A percentile compares a stretch with the other conserved stretches of the same genome.
Conservation (phyloP, 2,329 filamentous ascomycete genomes). For the Penicillium sp. region DNA sequence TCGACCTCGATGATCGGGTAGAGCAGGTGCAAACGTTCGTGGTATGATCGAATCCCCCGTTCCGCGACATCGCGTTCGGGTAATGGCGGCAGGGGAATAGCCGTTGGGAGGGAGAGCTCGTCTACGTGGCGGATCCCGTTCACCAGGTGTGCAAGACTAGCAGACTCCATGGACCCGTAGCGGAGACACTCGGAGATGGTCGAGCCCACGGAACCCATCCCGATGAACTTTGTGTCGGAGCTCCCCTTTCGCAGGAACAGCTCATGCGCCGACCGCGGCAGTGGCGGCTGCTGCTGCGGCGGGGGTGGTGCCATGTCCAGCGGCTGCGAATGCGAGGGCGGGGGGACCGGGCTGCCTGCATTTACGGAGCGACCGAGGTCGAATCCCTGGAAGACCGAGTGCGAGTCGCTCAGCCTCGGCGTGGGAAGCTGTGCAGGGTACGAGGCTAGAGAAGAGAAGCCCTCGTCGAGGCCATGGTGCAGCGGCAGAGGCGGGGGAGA, state of each 20-base stretch:
- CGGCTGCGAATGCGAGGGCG: neutral
- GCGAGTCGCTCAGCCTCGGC: neutral
- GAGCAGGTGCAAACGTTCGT: neutral
- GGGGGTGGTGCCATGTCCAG: neutral
- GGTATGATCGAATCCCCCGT: neutral
- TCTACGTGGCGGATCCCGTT: slow-evolving; percentile 5
- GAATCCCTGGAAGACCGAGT: neutral
- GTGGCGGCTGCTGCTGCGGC: no score
- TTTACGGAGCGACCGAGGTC: neutral
- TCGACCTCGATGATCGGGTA: slow-evolving; percentile 4
- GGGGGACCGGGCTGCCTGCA: neutral
- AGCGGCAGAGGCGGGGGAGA: neutral
- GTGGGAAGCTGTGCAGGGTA: neutral
- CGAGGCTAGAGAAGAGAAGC: neutral
- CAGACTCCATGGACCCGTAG: neutral
- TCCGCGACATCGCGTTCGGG: neutral
- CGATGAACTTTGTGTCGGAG: slow-evolving; percentile 1
- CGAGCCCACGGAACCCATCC: slow-evolving; percentile 3
- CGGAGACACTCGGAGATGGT: neutral
- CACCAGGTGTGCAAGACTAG: neutral
- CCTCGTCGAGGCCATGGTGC: neutral
- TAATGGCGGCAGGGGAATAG: neutral
- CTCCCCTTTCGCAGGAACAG: slow-evolving; percentile 1
- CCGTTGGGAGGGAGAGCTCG: neutral
- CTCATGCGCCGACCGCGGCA: neutral